Conservation (phyloP, 2,329 filamentous ascomycete species). For the Trichoderma simmonsii region DNA sequence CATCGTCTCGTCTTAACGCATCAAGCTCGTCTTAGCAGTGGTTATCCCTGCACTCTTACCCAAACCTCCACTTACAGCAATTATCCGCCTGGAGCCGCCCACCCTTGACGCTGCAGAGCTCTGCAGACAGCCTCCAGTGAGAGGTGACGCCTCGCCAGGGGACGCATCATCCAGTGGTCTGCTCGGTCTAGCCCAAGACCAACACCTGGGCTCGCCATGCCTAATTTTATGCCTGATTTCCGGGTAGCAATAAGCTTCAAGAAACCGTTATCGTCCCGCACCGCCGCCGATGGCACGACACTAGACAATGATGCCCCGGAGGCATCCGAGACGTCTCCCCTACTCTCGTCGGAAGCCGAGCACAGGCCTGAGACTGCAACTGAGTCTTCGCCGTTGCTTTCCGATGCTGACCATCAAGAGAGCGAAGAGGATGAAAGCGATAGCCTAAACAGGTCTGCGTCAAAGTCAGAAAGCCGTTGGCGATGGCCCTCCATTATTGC, state of each 20-base stretch:
- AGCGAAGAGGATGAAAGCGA: conserved; percentile 33
- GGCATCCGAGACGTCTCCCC: conserved; percentile 40
- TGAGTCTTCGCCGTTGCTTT: conserved; percentile 55
- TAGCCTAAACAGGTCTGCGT: conserved; percentile 24
- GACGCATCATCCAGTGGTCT: conserved; percentile 4
- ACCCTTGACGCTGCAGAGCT: neutral
- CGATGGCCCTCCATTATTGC: conserved; percentile 79
- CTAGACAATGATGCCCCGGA: neutral
- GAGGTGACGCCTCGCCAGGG: conserved; percentile 8
- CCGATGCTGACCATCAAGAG: conserved; percentile 23
- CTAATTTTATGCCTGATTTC: conserved; percentile 14
- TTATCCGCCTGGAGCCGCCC: neutral
- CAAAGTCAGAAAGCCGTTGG: conserved; percentile 28
- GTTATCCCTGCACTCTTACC: neutral
- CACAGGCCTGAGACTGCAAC: conserved; percentile 26
- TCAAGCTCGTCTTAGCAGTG: neutral
- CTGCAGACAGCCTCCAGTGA: neutral
- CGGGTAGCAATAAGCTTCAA: conserved; percentile 1
- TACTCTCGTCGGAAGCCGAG: conserved; percentile 39
- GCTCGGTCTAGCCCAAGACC: neutral
- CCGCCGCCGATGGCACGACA: neutral
- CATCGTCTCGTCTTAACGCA: neutral
- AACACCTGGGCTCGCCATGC: conserved; percentile 7
- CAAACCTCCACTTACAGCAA: neutral
- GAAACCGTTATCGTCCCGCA: neutral